phyloP scores from a whole-genome alignment of 345 rosid genomes.

The Cardamine chenopodiifolia region DNA sequence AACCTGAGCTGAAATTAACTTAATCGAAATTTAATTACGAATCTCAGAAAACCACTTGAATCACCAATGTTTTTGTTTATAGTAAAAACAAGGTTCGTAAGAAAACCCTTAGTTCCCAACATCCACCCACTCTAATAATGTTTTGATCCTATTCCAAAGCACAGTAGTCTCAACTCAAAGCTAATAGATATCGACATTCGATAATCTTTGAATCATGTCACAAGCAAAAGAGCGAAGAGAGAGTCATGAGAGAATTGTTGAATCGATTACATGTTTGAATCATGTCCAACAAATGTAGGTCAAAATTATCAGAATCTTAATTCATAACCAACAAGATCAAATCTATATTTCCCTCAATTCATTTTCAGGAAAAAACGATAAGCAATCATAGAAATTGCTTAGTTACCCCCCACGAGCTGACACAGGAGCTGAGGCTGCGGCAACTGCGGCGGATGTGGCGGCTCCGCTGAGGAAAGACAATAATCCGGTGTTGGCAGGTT shows the following conservation, averaged over 20 bases:
- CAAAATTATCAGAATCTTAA: neutral
- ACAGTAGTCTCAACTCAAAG: constrained; percentile 1
- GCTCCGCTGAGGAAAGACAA: constrained; percentile 69
- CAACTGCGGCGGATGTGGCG: constrained; percentile 63
- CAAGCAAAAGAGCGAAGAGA: too few relatives aligned
- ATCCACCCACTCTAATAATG: neutral
- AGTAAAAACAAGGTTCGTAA: neutral
- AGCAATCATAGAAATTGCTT: neutral
- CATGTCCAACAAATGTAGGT: constrained; percentile 3
- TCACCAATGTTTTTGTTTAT: neutral
- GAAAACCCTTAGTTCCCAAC: neutral
- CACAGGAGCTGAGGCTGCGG: constrained; percentile 61
- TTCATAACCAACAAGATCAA: constrained; percentile 5
- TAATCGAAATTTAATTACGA: neutral
- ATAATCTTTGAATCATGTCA: constrained; percentile 11
- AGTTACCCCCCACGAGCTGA: constrained; percentile 42
- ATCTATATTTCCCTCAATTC: constrained; percentile 9
- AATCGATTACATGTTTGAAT: constrained; percentile 4
- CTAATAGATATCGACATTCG: neutral
- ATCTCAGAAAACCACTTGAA: neutral
- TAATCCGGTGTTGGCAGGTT: constrained; percentile 59
- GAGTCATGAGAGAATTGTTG: neutral
- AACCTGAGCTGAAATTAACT: neutral
- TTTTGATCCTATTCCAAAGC: neutral
- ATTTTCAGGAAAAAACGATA: neutral